Evolutionary conservation across 1,139 yeast genomes (phyloP).

Genomic region (Hyphopichia pseudoburtonii): DNA sequence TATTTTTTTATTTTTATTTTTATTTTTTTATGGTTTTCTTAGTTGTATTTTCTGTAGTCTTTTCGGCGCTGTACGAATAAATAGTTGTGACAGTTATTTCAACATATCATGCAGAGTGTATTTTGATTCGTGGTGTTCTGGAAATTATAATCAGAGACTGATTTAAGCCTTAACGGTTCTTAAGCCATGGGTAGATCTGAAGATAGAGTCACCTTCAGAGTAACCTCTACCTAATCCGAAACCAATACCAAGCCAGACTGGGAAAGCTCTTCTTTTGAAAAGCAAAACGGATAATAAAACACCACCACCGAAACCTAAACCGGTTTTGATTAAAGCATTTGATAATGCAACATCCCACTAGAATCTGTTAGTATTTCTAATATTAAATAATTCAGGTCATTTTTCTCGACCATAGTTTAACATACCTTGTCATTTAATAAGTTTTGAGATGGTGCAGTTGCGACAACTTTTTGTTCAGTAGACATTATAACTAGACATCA

Average conservation of each 20-base stretch:
- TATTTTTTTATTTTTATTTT: too few species aligned
- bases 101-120: too few species aligned
- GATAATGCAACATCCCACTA: conserved; percentile 96
- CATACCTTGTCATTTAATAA: conserved; percentile 72
- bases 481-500: conserved; percentile 11
- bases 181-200: conserved; percentile 76
- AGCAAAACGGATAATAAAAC: conserved; percentile 88
- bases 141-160: too few species aligned
- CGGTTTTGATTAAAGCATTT: conserved; percentile 90
- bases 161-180: conserved; percentile 65
- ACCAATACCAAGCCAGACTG: conserved; percentile 95
- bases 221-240: conserved; percentile 97
- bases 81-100: neutral
- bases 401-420: too few species aligned
- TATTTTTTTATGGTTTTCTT: too few species aligned
- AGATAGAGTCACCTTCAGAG: conserved; percentile 96
- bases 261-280: conserved; percentile 92
- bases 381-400: neutral
- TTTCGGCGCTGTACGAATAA: too few species aligned
- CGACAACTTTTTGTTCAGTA: conserved; percentile 33
- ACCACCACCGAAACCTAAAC: conserved; percentile 97
- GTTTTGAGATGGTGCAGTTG: conserved; percentile 56
- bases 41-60: too few species aligned
- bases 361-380: conserved; percentile 19
- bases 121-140: too few species aligned